Conservation (phyloP, 2,329 filamentous ascomycete genomes). For the Conoideocrella luteorostrata region DNA sequence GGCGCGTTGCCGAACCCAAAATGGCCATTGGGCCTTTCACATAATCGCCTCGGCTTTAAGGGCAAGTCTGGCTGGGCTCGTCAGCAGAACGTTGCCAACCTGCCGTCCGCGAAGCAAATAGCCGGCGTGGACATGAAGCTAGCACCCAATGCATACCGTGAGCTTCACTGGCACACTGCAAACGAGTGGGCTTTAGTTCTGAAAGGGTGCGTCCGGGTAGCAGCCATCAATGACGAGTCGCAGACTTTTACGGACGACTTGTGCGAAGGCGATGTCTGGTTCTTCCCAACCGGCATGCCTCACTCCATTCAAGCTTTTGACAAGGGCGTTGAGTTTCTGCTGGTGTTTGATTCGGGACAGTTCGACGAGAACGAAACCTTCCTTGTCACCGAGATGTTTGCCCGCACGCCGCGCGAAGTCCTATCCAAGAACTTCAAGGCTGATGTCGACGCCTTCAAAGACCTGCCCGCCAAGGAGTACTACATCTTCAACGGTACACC, state of each 20-base stretch:
- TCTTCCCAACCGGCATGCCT: conserved; percentile 43
- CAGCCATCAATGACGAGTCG: conserved; percentile 46
- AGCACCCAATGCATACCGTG: conserved; percentile 50
- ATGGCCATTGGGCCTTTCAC: conserved; percentile 49
- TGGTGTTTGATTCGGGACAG: conserved; percentile 52
- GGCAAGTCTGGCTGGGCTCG: conserved; percentile 44
- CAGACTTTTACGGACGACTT: conserved; percentile 41
- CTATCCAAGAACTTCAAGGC: conserved; percentile 49
- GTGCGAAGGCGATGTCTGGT: conserved; percentile 22
- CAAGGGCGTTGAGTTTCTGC: conserved; percentile 50
- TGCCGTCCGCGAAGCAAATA: conserved; percentile 45
- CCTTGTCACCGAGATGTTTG: conserved; percentile 47
- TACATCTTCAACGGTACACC: conserved; percentile 49
- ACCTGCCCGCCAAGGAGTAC: conserved; percentile 40
- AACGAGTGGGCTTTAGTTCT: conserved; percentile 47
- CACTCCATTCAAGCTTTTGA: conserved; percentile 50
- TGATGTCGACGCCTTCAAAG: conserved; percentile 38
- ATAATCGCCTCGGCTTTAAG: conserved; percentile 39
- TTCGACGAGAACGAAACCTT: conserved; percentile 57
- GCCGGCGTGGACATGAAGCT: conserved; percentile 55
- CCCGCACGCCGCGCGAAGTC: conserved; percentile 44
- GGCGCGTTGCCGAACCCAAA: conserved; percentile 39
- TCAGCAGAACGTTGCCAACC: conserved; percentile 44
- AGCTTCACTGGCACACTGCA: conserved; percentile 57
- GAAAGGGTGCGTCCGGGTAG: conserved; percentile 45